Percentiles rank a stretch among this genome's conserved stretches.
These are phyloP conservation scores for Dorcoceras hygrometricum DNA, from an alignment of 257 asterid genomes.

Conservation along the genomic window DNA sequence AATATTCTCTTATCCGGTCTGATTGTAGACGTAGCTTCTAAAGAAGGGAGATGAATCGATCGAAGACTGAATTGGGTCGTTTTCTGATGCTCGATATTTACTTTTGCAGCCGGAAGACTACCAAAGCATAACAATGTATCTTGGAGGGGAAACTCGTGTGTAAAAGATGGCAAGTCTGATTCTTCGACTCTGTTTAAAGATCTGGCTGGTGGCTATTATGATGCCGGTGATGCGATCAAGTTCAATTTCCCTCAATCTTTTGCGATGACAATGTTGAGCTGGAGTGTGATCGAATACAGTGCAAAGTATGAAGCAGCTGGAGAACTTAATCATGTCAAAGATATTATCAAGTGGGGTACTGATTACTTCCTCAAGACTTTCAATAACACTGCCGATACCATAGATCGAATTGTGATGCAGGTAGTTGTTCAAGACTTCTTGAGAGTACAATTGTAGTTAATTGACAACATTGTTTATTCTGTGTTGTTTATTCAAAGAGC, in stretches of 20 bases:
- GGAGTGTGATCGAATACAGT: conserved; percentile 95
- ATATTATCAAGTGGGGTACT: conserved; percentile 95
- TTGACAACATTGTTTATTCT: not conserved
- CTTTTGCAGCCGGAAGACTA: conserved; percentile 73
- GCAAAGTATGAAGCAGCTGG: conserved; percentile 89
- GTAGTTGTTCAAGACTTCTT: conserved; percentile 32
- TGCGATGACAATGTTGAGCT: conserved; percentile 96
- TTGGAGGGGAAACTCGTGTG: conserved; percentile 90
- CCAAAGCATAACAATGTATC: conserved; percentile 94
- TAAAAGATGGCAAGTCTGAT: conserved; percentile 67
- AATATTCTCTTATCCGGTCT: not conserved
- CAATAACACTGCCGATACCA: conserved; percentile 80
- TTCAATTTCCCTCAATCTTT: conserved; percentile 82
- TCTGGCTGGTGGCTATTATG: conserved; percentile 83
- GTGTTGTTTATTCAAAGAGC: not conserved
- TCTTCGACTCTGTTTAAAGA: conserved; percentile 49
- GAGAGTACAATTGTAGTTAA: not conserved
- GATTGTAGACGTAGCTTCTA: not conserved
- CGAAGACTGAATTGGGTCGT: not conserved
- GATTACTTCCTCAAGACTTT: conserved; percentile 93
- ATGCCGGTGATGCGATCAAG: conserved; percentile 97
- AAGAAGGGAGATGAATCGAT: not conserved
- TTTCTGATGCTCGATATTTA: conserved; percentile 25
- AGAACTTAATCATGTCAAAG: conserved; percentile 84
- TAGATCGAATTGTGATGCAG: conserved; percentile 70